These are phyloP conservation scores for Coniosporium apollinis DNA, from an alignment of 495 filamentous ascomycete species.

Conservation along the genomic window DNA sequence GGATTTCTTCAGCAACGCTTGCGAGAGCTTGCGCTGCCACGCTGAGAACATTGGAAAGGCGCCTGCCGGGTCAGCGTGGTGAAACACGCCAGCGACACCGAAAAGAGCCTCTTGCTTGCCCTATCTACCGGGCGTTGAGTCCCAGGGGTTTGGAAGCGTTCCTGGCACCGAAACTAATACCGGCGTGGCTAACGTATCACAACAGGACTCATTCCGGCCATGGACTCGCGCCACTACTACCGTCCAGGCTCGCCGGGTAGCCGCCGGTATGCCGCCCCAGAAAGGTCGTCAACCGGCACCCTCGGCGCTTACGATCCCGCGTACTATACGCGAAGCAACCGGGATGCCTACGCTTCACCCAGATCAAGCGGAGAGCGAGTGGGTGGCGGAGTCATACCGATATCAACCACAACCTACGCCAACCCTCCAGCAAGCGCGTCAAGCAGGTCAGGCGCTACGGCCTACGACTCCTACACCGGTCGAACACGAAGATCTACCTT, in stretches of 20 bases:
- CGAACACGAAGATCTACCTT: slow-evolving; percentile 8
- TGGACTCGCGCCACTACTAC: no score
- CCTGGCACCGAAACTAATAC: no score
- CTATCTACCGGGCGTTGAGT: no score
- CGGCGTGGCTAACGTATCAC: no score
- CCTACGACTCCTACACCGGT: slow-evolving; percentile 3
- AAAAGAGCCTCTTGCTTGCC: no score
- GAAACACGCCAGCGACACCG: no score
- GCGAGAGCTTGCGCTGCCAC: no score
- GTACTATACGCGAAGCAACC: slow-evolving; percentile 1
- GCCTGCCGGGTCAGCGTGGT: no score
- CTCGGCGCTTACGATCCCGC: neutral
- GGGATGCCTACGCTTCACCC: neutral
- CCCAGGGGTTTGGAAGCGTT: no score
- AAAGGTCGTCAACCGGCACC: slow-evolving; percentile 3
- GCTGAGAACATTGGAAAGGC: no score
- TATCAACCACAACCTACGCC: slow-evolving; percentile 11
- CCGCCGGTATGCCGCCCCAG: slow-evolving; percentile 1
- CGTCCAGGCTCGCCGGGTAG: neutral
- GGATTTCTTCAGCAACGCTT: no score
- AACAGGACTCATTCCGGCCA: no score
- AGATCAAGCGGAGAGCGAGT: neutral
- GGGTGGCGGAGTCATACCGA: slow-evolving; percentile 9
- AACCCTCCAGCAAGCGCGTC: slow-evolving; percentile 2
- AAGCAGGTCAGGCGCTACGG: slow-evolving; percentile 2